These are phyloP conservation scores for Fusarium musae DNA, from an alignment of 2,329 filamentous ascomycete genomes.

Conservation along the genomic window DNA sequence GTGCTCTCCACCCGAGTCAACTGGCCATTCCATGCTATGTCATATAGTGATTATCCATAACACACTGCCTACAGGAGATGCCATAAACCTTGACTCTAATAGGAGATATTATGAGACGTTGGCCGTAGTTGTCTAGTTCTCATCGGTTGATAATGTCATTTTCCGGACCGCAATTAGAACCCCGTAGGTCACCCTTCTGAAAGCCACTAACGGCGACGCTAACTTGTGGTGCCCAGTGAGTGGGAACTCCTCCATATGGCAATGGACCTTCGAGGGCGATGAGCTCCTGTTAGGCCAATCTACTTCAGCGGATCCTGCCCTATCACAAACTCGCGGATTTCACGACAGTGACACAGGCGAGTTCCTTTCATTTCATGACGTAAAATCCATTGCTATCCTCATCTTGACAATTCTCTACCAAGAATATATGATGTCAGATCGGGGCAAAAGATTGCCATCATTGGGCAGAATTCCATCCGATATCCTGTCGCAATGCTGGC, in stretches of 20 bases:
- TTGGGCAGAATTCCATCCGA: slow-evolving; percentile 4
- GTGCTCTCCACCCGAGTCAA: neutral
- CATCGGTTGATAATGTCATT: neutral
- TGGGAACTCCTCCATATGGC: neutral
- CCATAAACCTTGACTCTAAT: neutral
- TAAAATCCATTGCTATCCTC: neutral
- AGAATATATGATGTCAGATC: neutral
- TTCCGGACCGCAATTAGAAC: neutral
- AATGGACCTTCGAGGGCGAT: neutral
- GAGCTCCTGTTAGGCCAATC: neutral
- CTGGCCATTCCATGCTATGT: neutral
- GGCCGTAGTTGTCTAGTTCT: neutral
- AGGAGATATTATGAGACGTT: neutral
- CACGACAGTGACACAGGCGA: neutral
- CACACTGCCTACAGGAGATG: neutral
- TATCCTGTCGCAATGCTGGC: slow-evolving; percentile 1
- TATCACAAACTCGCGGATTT: neutral
- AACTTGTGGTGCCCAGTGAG: fast-evolving
- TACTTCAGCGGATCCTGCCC: neutral
- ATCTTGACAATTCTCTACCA: neutral
- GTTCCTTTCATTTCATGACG: neutral
- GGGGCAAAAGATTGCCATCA: neutral
- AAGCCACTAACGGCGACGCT: neutral
- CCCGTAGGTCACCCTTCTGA: neutral
- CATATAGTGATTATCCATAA: no score